Evolutionary conservation across 179 eudicot genomes (phyloP), one percentile per base, ranked within the genome.

Genomic region (Monotropa hypopitys): DNA sequence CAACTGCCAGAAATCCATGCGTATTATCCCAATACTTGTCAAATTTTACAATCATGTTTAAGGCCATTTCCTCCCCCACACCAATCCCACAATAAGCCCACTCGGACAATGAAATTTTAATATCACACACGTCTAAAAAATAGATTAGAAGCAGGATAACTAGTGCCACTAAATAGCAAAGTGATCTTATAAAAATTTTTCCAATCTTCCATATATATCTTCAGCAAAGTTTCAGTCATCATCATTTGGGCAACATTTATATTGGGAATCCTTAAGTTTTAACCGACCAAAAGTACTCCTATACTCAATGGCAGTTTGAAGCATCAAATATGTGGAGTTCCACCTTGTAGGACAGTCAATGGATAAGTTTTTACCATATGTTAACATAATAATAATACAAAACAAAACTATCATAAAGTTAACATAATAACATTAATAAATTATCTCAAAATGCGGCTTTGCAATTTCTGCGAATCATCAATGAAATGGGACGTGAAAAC

Each of bases 311-410:
- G 77, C 75, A 35, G 53, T 76, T 76, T 79, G 71, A 71, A 82
- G 80, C 80, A 82, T 79, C 59, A 79, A 56, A 15, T 70, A 65
- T 2, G 82, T 79, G 3, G 84, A 82, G 23, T 79, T 70, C 78
- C 77, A 76, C 12, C 80, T 56, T 10, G 77, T 82, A 16, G 16
- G 51, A 67, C 70, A 53, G 66, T 76, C 73, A 53, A 76, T 71
- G 38, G 10, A 2, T 12, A 70, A 49, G 12, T 75, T 78, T 26
- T 61, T 78, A 23, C 73, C 5, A 28, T 20, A 47, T 0, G 68
- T 9, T 5, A 47, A 38, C 18, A 49, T 49, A 49, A 16, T 10
- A 49, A 49, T 1, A 12, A 49, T 11, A 49, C 53, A 10, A 49
- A 3, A 47, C 18, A 12, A 49, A 1, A 49, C 2, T 49, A 6